Percentiles rank a stretch among this genome's conserved stretches.
phyloP scores from a whole-genome alignment of 129 eudicot genomes.

The Saussurea involucrata region DNA sequence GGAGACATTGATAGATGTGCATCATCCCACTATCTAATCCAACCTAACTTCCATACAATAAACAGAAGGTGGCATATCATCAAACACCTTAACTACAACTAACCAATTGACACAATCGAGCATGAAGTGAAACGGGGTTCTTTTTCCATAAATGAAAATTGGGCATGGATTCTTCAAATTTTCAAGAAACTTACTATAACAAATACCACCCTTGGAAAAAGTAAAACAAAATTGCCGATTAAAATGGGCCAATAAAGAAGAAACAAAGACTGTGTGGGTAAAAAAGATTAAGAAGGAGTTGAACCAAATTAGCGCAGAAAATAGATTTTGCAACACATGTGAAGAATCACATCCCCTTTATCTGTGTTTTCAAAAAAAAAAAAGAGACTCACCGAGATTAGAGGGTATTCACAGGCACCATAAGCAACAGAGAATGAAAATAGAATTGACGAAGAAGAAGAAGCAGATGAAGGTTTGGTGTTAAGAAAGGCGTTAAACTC shows the following conservation, averaged over 20 bases:
- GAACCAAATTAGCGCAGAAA: constrained; percentile 4
- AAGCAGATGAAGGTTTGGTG: not conserved
- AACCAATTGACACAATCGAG: not conserved
- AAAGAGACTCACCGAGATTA: not conserved
- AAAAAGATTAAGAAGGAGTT: not conserved
- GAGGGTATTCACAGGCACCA: not conserved
- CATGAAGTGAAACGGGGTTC: not conserved
- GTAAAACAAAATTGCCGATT: not conserved
- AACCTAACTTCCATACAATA: constrained; percentile 5
- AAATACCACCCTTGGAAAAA: not conserved
- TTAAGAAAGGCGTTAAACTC: not conserved
- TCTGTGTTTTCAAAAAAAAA: not conserved
- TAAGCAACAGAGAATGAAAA: not conserved
- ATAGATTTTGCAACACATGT: not conserved
- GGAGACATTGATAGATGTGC: constrained; percentile 27
- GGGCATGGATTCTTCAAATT: not conserved
- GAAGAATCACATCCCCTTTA: not conserved
- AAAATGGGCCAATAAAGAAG: not conserved
- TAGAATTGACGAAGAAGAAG: not conserved
- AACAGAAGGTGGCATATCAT: constrained; percentile 13
- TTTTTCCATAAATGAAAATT: not conserved
- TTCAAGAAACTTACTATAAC: not conserved
- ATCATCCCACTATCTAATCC: constrained; percentile 12
- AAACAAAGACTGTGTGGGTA: not conserved
- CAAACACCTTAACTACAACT: constrained; percentile 26